Evolutionary conservation across 352 stramenopile genomes (phyloP).

Genomic region (Pythium diclinum): DNA sequence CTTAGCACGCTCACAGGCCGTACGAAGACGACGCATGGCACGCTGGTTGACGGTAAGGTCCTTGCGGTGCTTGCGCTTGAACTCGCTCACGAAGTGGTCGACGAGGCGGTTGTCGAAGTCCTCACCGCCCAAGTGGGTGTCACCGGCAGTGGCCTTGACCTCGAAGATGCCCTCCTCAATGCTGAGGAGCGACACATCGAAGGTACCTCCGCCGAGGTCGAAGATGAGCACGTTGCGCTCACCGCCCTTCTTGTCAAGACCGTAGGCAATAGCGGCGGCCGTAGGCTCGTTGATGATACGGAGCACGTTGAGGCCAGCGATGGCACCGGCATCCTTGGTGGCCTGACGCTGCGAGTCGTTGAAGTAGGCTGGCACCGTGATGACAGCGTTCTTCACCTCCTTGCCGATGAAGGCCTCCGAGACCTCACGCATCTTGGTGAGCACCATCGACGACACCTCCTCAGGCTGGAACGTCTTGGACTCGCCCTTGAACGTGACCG

Average conservation of each 20-base stretch:
- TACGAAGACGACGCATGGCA: slow-evolving; percentile 88
- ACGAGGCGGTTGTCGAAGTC: slow-evolving; percentile 96
- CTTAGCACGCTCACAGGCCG: slow-evolving; percentile 93
- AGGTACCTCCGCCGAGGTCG: slow-evolving; percentile 94
- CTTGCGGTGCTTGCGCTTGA: slow-evolving; percentile 90
- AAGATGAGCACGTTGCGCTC: slow-evolving; percentile 97
- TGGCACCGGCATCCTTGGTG: slow-evolving; percentile 31
- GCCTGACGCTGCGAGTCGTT: slow-evolving; percentile 32
- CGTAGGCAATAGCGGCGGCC: slow-evolving; percentile 93
- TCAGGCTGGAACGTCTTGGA: slow-evolving; percentile 61
- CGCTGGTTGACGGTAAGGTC: slow-evolving; percentile 88
- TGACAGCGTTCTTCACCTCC: slow-evolving; percentile 29
- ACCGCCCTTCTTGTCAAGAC: slow-evolving; percentile 93
- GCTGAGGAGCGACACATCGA: slow-evolving; percentile 92
- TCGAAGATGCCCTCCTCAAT: slow-evolving; percentile 97
- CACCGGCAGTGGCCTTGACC: slow-evolving; percentile 93
- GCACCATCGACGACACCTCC: slow-evolving; percentile 59
- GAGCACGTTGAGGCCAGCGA: slow-evolving; percentile 31
- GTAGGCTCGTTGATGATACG: slow-evolving; percentile 93
- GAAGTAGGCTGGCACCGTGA: slow-evolving; percentile 30
- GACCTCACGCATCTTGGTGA: slow-evolving; percentile 53
- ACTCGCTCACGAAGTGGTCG: slow-evolving; percentile 91
- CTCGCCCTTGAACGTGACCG: slow-evolving; percentile 34
- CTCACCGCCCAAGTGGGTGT: slow-evolving; percentile 92
- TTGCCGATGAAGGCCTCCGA: slow-evolving; percentile 34